phyloP scores from a whole-genome alignment of 495 filamentous ascomycete species.

The Aspergillus sparsus region DNA sequence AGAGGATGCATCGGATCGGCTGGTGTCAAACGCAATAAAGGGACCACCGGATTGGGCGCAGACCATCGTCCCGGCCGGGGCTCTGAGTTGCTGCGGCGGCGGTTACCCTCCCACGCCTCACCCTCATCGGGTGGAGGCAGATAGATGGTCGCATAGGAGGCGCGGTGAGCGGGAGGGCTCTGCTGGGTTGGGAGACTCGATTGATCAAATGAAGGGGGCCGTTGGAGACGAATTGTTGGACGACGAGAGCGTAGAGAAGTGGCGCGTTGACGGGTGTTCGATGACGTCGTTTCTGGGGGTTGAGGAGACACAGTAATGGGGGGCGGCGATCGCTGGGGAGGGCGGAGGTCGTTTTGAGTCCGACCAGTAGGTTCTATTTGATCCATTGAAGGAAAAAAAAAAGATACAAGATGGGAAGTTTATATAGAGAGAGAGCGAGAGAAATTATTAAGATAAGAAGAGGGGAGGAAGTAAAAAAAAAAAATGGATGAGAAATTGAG shows the following conservation, averaged over 20 bases:
- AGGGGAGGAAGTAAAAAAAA: conserved; percentile 3
- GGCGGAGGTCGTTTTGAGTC: conserved; percentile 18
- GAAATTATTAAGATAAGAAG: conserved; percentile 1
- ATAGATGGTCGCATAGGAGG: conserved; percentile 5
- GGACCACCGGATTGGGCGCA: conserved; percentile 31
- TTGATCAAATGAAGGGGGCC: conserved; percentile 34
- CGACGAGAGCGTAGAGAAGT: conserved; percentile 34
- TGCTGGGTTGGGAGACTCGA: conserved; percentile 12
- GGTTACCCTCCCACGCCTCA: conserved; percentile 34
- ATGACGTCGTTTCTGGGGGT: conserved; percentile 24
- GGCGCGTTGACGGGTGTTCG: conserved; percentile 17
- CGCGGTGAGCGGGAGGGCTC: conserved; percentile 13
- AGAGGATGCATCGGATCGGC: conserved; percentile 40
- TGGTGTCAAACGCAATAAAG: conserved; percentile 36
- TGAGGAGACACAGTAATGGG: conserved; percentile 4
- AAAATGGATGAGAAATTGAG: background rate
- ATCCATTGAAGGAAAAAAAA: conserved; percentile 38
- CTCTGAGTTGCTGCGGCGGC: conserved; percentile 51
- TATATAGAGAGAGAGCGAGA: conserved; percentile 1
- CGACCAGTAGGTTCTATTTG: conserved; percentile 42
- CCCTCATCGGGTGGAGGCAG: conserved; percentile 29
- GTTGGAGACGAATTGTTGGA: conserved; percentile 44
- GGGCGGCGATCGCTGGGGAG: conserved; percentile 16
- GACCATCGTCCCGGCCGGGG: conserved; percentile 46
- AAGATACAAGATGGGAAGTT: background rate